Conservation (phyloP, 2,329 filamentous ascomycete genomes). For the Phialophora expanda region DNA sequence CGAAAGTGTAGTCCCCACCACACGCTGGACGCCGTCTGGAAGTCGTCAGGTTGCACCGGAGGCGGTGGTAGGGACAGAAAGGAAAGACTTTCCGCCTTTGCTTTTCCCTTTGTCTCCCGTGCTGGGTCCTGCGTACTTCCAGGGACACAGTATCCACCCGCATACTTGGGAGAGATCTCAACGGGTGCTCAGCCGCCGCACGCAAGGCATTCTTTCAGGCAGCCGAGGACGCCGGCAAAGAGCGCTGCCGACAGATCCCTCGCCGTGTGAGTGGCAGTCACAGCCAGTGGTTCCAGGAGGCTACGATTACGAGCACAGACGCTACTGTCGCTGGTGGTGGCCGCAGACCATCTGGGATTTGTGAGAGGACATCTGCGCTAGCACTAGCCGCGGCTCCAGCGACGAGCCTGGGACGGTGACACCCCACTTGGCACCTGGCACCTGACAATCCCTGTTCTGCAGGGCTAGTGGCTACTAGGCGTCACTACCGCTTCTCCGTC, state of each 20-base stretch:
- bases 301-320: constrained; percentile 11
- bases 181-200: constrained; percentile 4
- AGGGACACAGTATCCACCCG: not conserved
- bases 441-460: constrained; percentile 31
- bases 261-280: not conserved
- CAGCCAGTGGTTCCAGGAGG: constrained; percentile 1
- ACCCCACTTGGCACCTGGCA: constrained; percentile 29
- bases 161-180: not conserved
- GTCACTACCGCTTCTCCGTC: constrained; percentile 30
- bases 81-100: constrained; percentile 19
- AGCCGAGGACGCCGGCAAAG: constrained; percentile 14
- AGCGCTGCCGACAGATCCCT: constrained; percentile 8
- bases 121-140: not conserved
- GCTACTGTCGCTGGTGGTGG: constrained; percentile 2
- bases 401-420: not conserved
- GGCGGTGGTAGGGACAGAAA: not conserved
- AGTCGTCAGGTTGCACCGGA: constrained; percentile 25
- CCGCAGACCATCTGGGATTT: constrained; percentile 12
- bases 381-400: constrained; percentile 23
- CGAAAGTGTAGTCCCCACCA: constrained; percentile 15
- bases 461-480: constrained; percentile 15
- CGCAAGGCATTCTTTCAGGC: constrained; percentile 13
- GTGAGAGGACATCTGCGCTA: constrained; percentile 13
- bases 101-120: not conserved
- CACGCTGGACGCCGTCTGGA: constrained; percentile 17